phyloP scores from a whole-genome alignment of 2,329 filamentous ascomycete genomes.

The Talaromyces funiculosus region DNA sequence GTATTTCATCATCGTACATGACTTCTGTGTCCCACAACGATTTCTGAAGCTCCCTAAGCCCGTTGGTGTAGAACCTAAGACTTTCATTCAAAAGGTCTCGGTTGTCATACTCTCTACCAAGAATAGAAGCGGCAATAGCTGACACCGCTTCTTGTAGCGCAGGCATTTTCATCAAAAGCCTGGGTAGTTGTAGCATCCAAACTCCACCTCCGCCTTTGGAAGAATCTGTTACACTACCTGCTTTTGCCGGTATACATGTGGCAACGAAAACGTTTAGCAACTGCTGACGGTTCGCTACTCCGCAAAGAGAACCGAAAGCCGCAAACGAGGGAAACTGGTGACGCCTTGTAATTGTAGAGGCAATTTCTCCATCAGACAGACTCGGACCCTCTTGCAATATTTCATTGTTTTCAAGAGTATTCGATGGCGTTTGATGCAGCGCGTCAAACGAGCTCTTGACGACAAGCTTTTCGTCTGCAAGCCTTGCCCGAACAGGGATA shows the following conservation, averaged over 20 bases:
- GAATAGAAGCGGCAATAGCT: conserved; percentile 23
- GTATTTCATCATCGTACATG: conserved; percentile 31
- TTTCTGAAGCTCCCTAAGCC: conserved; percentile 31
- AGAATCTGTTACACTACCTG: not conserved
- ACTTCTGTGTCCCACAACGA: conserved; percentile 28
- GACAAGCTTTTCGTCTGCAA: conserved; percentile 14
- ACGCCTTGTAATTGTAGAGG: not conserved
- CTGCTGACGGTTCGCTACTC: conserved; percentile 20
- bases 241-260: conserved; percentile 17
- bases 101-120: conserved; percentile 22
- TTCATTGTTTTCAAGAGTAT: not conserved
- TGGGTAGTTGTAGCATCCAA: conserved; percentile 27
- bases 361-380: not conserved
- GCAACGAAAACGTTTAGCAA: conserved; percentile 25
- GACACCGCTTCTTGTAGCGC: conserved; percentile 27
- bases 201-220: conserved; percentile 7
- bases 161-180: conserved; percentile 19
- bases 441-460: conserved; percentile 10
- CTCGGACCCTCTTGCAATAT: not conserved
- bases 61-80: conserved; percentile 29
- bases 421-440: not conserved
- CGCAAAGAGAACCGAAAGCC: not conserved
- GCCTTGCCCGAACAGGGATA: conserved; percentile 21
- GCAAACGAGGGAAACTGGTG: not conserved
- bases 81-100: conserved; percentile 21